Conservation (phyloP, 352 stramenopile genomes). For the Pythium guiyangense region DNA sequence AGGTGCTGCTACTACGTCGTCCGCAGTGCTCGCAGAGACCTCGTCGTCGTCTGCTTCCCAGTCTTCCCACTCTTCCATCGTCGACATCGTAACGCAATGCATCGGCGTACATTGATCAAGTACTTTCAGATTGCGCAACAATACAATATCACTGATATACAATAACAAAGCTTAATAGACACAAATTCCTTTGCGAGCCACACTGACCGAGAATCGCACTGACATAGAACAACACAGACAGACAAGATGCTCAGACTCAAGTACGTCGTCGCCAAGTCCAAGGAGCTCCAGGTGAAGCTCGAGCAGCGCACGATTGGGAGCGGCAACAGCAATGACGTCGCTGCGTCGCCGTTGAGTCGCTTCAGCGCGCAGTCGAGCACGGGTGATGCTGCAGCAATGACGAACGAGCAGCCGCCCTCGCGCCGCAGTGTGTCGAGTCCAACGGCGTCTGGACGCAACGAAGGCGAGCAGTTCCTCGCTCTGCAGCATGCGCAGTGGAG, state of each 20-base stretch:
- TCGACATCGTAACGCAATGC: no score
- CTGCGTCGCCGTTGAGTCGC: constrained; percentile 2
- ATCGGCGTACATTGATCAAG: not conserved
- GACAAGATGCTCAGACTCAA: constrained; percentile 56
- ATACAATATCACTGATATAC: no score
- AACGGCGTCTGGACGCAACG: constrained; percentile 6
- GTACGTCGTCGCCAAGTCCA: constrained; percentile 75
- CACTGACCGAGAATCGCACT: no score
- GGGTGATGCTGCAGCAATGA: not conserved
- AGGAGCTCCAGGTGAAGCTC: constrained; percentile 54
- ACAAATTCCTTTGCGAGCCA: no score
- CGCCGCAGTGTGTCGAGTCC: constrained; percentile 2
- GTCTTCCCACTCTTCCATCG: constrained; percentile 42
- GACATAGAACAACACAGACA: no score
- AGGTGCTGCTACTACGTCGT: no score
- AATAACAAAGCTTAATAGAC: no score
- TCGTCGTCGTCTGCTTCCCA: constrained; percentile 36
- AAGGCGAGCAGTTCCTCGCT: constrained; percentile 39
- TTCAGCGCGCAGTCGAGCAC: constrained; percentile 1
- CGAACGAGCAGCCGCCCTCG: not conserved
- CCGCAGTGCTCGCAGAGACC: not conserved
- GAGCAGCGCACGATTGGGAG: constrained; percentile 18
- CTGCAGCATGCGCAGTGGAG: constrained; percentile 30
- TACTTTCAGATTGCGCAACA: no score
- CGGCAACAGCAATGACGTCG: constrained; percentile 1